Evolutionary conservation across 179 eudicot genomes (phyloP), one percentile per base, ranked within the genome.

Genomic region (Amaranthus tricolor): DNA sequence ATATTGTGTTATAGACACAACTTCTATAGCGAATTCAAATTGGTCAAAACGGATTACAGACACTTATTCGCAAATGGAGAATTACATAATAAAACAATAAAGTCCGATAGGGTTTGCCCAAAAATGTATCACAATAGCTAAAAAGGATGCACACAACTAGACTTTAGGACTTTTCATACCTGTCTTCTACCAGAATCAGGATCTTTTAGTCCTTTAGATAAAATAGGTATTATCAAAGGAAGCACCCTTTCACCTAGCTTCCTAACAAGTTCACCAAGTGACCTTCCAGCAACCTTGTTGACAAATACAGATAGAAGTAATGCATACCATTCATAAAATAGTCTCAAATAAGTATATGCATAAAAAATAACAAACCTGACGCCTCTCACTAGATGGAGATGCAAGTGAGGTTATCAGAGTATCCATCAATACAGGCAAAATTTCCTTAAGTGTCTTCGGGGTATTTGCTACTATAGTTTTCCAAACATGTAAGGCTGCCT

Each of bases 401-500:
- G 99, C 99, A 81, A 95, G 96, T 75, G 99, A 95, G 54, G 81
- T 74, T 68, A 95, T 95, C 49, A 95, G 79, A 15, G 98, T 91
- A 80, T 89, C 84, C 99, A 95, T 95, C 70, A 95, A 82, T 76
- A 93, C 97, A 49, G 97, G 99, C 99, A 95, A 89, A 82, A 95
- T 95, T 84, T 95, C 99, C 88, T 89, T 95, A 51, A 95, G 85
- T 15, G 99, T 95, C 85, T 89, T 95, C 6, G 99, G 98, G 58
- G 99, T 95, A 85, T 95, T 93, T 80, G 79, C 99, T 58, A 93
- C 99, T 17, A 95, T 89, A 47, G 98, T 95, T 86, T 95, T 95
- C 99, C 99, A 95, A 68, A 95, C 99, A 82, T 95, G 99, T 78
- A 95, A 85, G 24, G 99, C 99, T 80, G 98, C 97, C 99, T 95